Percentiles rank a stretch among this genome's conserved stretches.
Evolutionary conservation across 1,284 basidiomycete genomes (phyloP).

Genomic region (Athelia psychrophila): DNA sequence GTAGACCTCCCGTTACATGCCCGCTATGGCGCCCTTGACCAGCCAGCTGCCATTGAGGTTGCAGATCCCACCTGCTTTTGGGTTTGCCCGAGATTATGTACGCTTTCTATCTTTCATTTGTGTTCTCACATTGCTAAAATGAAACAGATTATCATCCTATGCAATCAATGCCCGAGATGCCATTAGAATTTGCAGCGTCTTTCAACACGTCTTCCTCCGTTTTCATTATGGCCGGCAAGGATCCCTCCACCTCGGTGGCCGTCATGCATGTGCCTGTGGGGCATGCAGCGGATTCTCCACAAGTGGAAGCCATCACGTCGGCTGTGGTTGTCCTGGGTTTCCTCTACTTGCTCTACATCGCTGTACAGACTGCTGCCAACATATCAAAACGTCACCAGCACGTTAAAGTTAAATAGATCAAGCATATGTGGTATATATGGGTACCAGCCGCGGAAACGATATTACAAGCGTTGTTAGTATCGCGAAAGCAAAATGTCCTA

Average conservation of each 20-base stretch:
- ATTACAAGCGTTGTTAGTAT: neutral
- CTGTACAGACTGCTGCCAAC: neutral
- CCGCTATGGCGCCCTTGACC: conserved; percentile 39
- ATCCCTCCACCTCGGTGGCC: conserved; percentile 12
- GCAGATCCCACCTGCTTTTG: conserved; percentile 38
- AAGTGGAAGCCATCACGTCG: conserved; percentile 41
- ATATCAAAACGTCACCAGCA: neutral
- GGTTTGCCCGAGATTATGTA: conserved; percentile 28
- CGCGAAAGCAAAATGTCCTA: neutral
- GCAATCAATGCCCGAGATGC: conserved; percentile 11
- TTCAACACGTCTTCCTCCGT: conserved; percentile 11
- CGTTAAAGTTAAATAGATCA: neutral
- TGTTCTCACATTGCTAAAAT: neutral
- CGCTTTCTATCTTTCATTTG: conserved; percentile 5
- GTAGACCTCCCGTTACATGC: conserved; percentile 48
- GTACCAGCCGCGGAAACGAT: neutral
- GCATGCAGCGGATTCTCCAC: conserved; percentile 27
- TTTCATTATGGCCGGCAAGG: conserved; percentile 18
- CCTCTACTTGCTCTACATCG: conserved; percentile 28
- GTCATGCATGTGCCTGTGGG: conserved; percentile 36
- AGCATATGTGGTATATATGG: neutral
- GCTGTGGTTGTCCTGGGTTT: conserved; percentile 37
- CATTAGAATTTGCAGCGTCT: conserved; percentile 13
- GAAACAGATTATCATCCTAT: neutral
- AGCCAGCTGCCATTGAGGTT: conserved; percentile 17